Conservation (phyloP, 1,284 basidiomycete species). For the Schizophyllum amplum region DNA sequence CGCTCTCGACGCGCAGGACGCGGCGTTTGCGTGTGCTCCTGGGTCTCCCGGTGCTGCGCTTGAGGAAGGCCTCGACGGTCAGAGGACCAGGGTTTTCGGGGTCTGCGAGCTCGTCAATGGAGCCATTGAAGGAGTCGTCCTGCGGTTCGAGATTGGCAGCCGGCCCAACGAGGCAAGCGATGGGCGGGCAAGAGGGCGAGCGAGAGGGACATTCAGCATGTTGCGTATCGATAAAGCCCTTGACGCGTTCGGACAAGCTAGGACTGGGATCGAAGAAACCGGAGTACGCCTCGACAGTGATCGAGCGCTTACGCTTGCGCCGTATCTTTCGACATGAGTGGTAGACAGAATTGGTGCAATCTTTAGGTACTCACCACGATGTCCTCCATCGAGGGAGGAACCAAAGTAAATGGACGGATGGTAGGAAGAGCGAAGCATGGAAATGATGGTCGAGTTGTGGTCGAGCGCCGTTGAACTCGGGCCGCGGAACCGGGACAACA, state of each 20-base stretch:
- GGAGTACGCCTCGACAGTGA: background rate
- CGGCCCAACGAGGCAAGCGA: background rate
- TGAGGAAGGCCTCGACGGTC: background rate
- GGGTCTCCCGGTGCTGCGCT: background rate
- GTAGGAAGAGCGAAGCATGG: no score
- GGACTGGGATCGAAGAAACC: background rate
- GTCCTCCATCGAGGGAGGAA: no score
- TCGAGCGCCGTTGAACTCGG: no score
- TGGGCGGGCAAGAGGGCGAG: background rate
- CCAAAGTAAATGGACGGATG: no score
- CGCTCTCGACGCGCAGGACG: background rate
- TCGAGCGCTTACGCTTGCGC: background rate
- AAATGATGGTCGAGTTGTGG: no score
- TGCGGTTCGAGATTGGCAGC: background rate
- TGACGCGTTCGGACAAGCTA: background rate
- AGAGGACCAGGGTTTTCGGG: background rate
- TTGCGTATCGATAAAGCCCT: background rate
- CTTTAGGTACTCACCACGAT: no score
- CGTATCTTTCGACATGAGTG: background rate
- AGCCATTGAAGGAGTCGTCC: background rate
- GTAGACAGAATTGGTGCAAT: no score
- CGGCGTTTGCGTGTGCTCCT: background rate
- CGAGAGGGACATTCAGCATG: background rate
- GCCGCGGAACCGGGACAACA: no score
- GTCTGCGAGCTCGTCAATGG: background rate